Conservation (phyloP, 2,329 filamentous ascomycete genomes). For the Penicillium sp. region DNA sequence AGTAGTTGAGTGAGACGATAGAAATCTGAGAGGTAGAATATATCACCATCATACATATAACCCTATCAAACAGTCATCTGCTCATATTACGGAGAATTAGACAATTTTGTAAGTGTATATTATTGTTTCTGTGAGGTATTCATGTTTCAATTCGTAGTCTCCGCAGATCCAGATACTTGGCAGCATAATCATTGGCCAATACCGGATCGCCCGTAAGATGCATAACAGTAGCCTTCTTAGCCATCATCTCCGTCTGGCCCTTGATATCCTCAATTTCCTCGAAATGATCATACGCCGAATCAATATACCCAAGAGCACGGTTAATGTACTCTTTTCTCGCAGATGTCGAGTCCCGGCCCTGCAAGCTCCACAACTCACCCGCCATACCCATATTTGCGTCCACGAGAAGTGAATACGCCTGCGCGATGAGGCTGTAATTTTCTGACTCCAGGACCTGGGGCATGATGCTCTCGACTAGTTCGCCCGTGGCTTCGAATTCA, state of each 20-base stretch:
- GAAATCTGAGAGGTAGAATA: not conserved
- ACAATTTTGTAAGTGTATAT: not conserved
- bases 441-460: slow-evolving; percentile 75
- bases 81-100: not conserved
- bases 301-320: slow-evolving; percentile 60
- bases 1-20: not conserved
- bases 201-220: slow-evolving; percentile 65
- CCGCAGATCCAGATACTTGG: slow-evolving; percentile 62
- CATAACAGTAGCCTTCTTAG: slow-evolving; percentile 78
- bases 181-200: slow-evolving; percentile 65
- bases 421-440: slow-evolving; percentile 61
- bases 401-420: slow-evolving; percentile 67
- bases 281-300: slow-evolving; percentile 64
- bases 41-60: not conserved
- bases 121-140: not conserved
- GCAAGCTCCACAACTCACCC: slow-evolving; percentile 43
- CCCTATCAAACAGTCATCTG: not conserved
- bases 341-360: slow-evolving; percentile 27
- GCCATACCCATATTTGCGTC: slow-evolving; percentile 80
- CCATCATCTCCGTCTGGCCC: slow-evolving; percentile 75
- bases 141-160: slow-evolving; percentile 35
- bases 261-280: slow-evolving; percentile 65
- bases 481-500: slow-evolving; percentile 67
- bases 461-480: slow-evolving; percentile 67
- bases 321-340: slow-evolving; percentile 58